Conservation (phyloP, 176 grass and related monocot species). For the Oryza meridionalis region DNA sequence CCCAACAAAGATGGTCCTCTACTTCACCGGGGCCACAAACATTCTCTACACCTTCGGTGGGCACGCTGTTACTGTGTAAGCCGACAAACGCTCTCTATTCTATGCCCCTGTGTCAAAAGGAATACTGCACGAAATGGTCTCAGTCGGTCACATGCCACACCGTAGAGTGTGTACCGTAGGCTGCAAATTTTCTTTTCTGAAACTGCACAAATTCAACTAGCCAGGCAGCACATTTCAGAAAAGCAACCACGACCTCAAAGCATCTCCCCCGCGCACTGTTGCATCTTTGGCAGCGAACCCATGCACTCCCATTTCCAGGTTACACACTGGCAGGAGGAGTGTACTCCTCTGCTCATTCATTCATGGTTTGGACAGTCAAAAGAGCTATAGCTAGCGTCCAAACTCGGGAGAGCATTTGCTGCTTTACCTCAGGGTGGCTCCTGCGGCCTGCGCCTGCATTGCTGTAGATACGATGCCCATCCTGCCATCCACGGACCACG, state of each 20-base stretch:
- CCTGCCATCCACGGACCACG: not conserved
- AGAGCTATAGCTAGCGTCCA: slow-evolving; percentile 29
- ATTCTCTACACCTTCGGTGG: slow-evolving; percentile 99
- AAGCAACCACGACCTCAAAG: not conserved
- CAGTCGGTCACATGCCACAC: slow-evolving; percentile 12
- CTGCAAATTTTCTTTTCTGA: not conserved
- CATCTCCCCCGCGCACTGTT: not conserved
- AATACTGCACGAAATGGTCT: not conserved
- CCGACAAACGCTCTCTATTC: slow-evolving; percentile 36
- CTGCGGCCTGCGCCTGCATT: slow-evolving; percentile 43
- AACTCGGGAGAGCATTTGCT: slow-evolving; percentile 28
- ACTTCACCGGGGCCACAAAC: slow-evolving; percentile 99
- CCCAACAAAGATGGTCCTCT: slow-evolving; percentile 93
- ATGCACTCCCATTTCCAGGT: slow-evolving; percentile 25
- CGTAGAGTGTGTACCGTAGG: not conserved
- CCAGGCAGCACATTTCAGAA: slow-evolving; percentile 9
- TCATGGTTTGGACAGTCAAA: slow-evolving; percentile 54
- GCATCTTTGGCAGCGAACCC: slow-evolving; percentile 24
- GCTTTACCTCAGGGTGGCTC: slow-evolving; percentile 36
- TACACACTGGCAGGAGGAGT: slow-evolving; percentile 7
- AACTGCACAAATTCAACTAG: not conserved
- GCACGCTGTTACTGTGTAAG: slow-evolving; percentile 99
- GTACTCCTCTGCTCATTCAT: slow-evolving; percentile 41
- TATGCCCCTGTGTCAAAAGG: not conserved
- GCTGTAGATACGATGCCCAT: slow-evolving; percentile 46